Percentiles rank a stretch among this genome's conserved stretches.
These are phyloP conservation scores for Nothophytophthora sp. DNA, from an alignment of 352 stramenopile species.

Conservation along the genomic window DNA sequence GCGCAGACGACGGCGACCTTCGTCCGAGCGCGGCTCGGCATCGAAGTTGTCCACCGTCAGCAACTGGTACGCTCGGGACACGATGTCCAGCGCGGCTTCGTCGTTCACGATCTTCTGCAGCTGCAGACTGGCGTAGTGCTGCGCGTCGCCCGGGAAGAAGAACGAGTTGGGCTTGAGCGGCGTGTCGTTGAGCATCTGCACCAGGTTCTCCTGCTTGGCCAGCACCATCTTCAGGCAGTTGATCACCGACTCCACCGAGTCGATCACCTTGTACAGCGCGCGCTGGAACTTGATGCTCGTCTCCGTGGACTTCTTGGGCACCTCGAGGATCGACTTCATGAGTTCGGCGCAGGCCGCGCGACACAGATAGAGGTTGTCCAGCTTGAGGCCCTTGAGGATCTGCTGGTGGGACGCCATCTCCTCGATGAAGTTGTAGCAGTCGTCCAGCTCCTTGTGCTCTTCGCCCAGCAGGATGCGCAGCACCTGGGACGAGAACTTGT, in stretches of 20 bases:
- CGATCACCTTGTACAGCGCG: conserved; percentile 82
- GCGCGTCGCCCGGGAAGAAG: conserved; percentile 82
- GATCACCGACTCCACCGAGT: conserved; percentile 77
- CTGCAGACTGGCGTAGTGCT: conserved; percentile 79
- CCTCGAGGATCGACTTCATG: conserved; percentile 86
- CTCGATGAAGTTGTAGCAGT: conserved; percentile 87
- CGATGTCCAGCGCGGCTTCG: conserved; percentile 79
- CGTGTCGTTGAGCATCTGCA: conserved; percentile 84
- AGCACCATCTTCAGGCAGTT: conserved; percentile 86
- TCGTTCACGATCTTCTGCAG: conserved; percentile 82
- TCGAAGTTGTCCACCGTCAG: conserved; percentile 88
- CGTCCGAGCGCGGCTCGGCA: conserved; percentile 77
- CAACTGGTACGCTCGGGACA: conserved; percentile 79
- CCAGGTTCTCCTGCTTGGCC: conserved; percentile 79
- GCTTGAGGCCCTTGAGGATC: conserved; percentile 76
- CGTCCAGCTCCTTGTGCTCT: conserved; percentile 82
- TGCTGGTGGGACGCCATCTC: conserved; percentile 75
- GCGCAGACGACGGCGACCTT: conserved; percentile 74
- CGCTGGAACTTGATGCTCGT: conserved; percentile 87
- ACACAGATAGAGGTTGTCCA: conserved; percentile 72
- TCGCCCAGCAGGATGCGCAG: conserved; percentile 76
- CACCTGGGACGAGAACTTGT: conserved; percentile 88
- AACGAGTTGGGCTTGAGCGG: conserved; percentile 85
- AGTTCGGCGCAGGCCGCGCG: conserved; percentile 64
- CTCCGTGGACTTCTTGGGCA: conserved; percentile 71